Base-by-base conservation (phyloP, 176 grass and related monocot genomes). In the Urochloa ruziziensis region DNA sequence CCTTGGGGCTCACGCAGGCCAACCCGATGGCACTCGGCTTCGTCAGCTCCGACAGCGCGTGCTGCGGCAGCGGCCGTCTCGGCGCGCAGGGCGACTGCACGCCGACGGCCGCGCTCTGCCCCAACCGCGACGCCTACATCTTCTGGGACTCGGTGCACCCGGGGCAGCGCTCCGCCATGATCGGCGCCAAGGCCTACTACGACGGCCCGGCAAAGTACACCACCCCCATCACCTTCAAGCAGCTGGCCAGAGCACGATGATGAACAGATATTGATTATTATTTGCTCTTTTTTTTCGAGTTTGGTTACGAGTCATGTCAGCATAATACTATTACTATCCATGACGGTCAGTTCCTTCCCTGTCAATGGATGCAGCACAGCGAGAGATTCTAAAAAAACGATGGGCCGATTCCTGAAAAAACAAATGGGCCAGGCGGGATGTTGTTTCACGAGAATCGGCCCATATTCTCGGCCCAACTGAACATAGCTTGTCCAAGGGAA, bases 101-200 rank as follows among this genome's bases (percentile, higher is more conserved):
- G 17, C 40, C 35, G 2, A 37, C 33, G 23, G 39, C 65, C 23
- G 23, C 12, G 19, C 7, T 82, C 7, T 90, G 88, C 48, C 6
- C 16, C 2, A 9, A 60, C 74, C 77, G 73, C 7, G 80, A 90
- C 34, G 3, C 16, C 0, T 82, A 79, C 21, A 1, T 49, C 1
- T 90, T 83, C 61, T 90, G 88, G 88, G 88, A 90, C 61, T 58
- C 19, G 1, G 33, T 87, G 37, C 88, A 90, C 58, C 42, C 66
- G 10, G 73, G 84, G 5, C 84, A 90, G 75, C 65, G 48, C 14
- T 1, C 69, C 12, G 73, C 79, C 0, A 35, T 83, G 34, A 12
- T 84, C 0, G 29, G 10, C 3, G 84, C 79, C 10, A n/a, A 60
- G 44, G 35, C 57, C 2, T 53, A 72, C 62, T 90, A 43, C 44